Evolutionary conservation across 1,284 basidiomycete species (phyloP), one percentile per base, ranked within the genome.

Genomic region (Ustilago bromivora): DNA sequence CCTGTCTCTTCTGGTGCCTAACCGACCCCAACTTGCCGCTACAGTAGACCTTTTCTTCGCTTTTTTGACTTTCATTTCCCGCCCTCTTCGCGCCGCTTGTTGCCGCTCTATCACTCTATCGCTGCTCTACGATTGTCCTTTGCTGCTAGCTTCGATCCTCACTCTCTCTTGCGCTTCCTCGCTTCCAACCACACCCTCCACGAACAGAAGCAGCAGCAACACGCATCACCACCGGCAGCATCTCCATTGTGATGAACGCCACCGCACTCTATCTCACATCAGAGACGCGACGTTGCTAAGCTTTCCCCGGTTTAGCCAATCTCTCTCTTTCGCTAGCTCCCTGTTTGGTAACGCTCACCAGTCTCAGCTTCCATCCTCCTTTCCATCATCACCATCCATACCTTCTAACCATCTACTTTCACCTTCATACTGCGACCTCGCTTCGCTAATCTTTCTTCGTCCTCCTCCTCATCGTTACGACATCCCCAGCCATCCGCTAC

Each of bases 361-460:
- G 36, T 38, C 56, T 56, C 31, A 53, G 51, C 19, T 38, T 51
- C 34, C 7, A 38, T 34, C 47, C 41, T 31, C n/a, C 28, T 15
- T 23, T 2, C 54, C 36, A 31, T 56, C 36, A 35, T 19, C 59
- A 54, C 43, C 57, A 59, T 34, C 23, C 56, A 32, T 46, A 38
- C n/a, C 35, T 36, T 7, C 28, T 31, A 51, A 51, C 49, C n/a
- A 51, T 28, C 49, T 10, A 6, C 49, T 12, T 28, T 10, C 11
- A 31, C 12, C 49, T 32, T 23, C 15, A n/a, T 31, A 63, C 36
- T 23, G 71, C 71, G 66, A 73, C 66, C 61, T 58, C 47, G 66
- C 52, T 73, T 67, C 66, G 71, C 71, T 68, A 12, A 19, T 38
- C 53, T 40, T n/a, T 28, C 43, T 31, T 12, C 36, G 61, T 23